A percentile compares a stretch with the other conserved stretches of the same genome.
Conservation (phyloP, 192 early-diverging fungal species). For the Coemansia sp. region DNA sequence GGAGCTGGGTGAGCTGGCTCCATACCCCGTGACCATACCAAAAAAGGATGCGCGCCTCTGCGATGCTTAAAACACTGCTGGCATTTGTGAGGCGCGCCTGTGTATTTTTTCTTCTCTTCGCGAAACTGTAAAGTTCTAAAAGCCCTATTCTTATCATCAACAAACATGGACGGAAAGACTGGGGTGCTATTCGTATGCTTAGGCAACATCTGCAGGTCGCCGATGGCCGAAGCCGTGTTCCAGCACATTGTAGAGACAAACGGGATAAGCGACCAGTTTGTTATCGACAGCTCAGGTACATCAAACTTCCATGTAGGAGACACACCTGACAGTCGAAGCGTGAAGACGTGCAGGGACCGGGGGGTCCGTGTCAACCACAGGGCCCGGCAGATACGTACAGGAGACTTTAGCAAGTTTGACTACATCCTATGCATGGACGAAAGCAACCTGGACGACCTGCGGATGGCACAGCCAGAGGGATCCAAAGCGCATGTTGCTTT, state of each 20-base stretch:
- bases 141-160: no score
- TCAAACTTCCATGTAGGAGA: slow-evolving; percentile 75
- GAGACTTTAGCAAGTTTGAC: slow-evolving; percentile 74
- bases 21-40: not conserved
- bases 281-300: slow-evolving; percentile 87
- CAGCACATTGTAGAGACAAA: slow-evolving; percentile 63
- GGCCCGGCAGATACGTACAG: slow-evolving; percentile 64
- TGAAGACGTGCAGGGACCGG: slow-evolving; percentile 65
- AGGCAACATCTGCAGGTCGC: slow-evolving; percentile 87
- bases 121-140: no score
- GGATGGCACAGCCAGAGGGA: slow-evolving; percentile 43
- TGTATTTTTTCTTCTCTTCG: no score
- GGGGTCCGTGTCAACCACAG: slow-evolving; percentile 73
- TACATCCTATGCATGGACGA: slow-evolving; percentile 93
- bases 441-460: slow-evolving; percentile 67
- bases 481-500: slow-evolving; percentile 35
- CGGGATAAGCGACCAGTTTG: slow-evolving; percentile 58
- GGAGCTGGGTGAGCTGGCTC: not conserved
- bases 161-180: slow-evolving; percentile 3
- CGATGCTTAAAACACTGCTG: no score
- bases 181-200: slow-evolving; percentile 62
- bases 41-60: not conserved
- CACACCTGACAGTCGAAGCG: slow-evolving; percentile 69
- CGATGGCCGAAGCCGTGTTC: slow-evolving; percentile 97
- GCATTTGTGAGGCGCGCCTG: no score